Conservation (phyloP, 2,329 filamentous ascomycete species). For the Cadophora sp. region DNA sequence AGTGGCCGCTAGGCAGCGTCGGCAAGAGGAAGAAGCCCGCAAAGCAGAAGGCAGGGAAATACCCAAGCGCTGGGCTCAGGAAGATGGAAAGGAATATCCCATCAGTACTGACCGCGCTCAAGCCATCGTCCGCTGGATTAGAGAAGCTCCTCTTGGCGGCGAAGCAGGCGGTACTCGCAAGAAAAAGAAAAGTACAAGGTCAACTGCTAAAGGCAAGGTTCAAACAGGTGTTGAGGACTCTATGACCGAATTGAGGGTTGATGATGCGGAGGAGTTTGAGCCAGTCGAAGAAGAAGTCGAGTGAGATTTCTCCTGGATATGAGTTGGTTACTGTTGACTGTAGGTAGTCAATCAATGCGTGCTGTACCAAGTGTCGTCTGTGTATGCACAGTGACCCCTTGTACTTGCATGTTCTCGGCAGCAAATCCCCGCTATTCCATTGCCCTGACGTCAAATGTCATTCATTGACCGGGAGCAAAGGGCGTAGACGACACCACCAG, state of each 20-base stretch:
- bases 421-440: not conserved
- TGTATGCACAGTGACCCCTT: not conserved
- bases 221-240: constrained; percentile 28
- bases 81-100: constrained; percentile 72
- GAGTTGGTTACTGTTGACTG: not conserved
- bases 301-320: constrained; percentile 23
- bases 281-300: constrained; percentile 43
- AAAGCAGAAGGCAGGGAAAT: constrained; percentile 39
- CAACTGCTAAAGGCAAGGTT: constrained; percentile 31
- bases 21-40: constrained; percentile 58
- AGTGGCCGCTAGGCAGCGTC: constrained; percentile 64
- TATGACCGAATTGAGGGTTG: constrained; percentile 28
- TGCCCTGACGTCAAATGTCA: not conserved
- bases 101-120: constrained; percentile 74
- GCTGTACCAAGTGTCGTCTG: not conserved
- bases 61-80: constrained; percentile 65
- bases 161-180: constrained; percentile 45
- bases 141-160: constrained; percentile 56
- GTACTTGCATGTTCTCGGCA: constrained; percentile 4
- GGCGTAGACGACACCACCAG: not conserved
- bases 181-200: constrained; percentile 46
- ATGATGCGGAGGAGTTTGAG: constrained; percentile 35
- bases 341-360: not conserved
- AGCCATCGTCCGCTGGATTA: constrained; percentile 73
- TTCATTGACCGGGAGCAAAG: not conserved